phyloP scores from a whole-genome alignment of 2,329 filamentous ascomycete genomes.

The Penicillium occitanis region DNA sequence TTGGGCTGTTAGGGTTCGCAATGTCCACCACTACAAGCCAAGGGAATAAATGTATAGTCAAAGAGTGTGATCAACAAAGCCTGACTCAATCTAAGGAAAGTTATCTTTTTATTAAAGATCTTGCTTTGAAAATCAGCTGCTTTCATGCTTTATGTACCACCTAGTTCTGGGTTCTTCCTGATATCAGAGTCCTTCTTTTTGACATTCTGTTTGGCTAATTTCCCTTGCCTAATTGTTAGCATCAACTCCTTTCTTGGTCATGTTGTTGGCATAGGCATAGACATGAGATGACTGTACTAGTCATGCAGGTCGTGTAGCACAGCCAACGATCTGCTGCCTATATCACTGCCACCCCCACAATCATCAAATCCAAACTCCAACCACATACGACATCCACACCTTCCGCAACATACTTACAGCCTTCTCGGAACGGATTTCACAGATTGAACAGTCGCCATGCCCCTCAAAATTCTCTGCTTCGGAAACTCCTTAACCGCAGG shows the following conservation, averaged over 20 bases:
- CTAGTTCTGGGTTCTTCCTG: no score
- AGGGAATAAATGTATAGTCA: not conserved
- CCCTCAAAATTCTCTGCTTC: conserved; percentile 57
- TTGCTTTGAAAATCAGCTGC: no score
- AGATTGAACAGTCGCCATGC: not conserved
- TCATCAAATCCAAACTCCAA: not conserved
- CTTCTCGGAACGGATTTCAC: no score
- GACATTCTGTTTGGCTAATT: no score
- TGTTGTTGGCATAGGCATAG: no score
- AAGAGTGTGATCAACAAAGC: not conserved
- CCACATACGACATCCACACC: not conserved
- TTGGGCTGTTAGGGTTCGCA: not conserved
- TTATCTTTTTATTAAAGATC: no score
- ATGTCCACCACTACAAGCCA: not conserved
- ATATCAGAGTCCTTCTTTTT: no score
- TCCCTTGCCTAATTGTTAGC: no score
- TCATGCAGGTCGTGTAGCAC: not conserved
- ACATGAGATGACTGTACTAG: not conserved
- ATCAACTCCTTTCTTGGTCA: no score
- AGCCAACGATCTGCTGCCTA: not conserved
- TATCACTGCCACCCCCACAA: not conserved
- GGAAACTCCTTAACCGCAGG: conserved; percentile 65
- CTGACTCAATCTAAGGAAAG: no score
- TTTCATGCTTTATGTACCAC: no score
- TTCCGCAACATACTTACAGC: not conserved